phyloP scores from a whole-genome alignment of 805 yeast genomes.

The Saccharomycopsis olivae region DNA sequence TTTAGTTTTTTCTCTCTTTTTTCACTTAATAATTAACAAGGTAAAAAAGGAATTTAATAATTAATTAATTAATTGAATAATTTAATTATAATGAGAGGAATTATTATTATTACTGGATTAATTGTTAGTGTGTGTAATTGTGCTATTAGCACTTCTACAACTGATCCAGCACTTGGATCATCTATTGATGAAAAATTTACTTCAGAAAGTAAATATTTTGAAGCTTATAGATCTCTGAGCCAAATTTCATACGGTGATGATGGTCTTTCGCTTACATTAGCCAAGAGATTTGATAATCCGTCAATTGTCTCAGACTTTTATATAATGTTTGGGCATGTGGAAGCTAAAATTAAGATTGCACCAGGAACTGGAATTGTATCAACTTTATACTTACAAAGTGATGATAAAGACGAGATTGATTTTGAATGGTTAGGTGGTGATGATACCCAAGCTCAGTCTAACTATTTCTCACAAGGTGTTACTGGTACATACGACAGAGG shows the following conservation, averaged over 20 bases:
- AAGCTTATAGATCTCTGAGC: constrained; percentile 28
- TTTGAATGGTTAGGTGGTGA: constrained; percentile 84
- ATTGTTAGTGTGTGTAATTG: too few relatives aligned
- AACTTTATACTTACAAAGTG: too few relatives aligned
- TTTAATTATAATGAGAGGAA: too few relatives aligned
- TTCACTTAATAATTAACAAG: too few relatives aligned
- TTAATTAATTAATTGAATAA: too few relatives aligned
- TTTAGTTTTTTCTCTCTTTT: too few relatives aligned
- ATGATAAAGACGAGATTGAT: constrained; percentile 85
- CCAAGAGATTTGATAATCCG: constrained; percentile 42
- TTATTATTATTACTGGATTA: too few relatives aligned
- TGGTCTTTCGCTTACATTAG: constrained; percentile 54
- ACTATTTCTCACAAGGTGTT: constrained; percentile 74
- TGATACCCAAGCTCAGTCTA: constrained; percentile 60
- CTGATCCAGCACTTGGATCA: constrained; percentile 52
- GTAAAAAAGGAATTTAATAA: too few relatives aligned
- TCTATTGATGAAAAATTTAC: constrained; percentile 43
- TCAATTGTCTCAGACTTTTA: too few relatives aligned
- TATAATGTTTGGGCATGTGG: too few relatives aligned
- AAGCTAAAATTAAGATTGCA: too few relatives aligned
- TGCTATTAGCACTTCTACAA: constrained; percentile 5
- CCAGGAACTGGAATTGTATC: too few relatives aligned
- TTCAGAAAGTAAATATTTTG: constrained; percentile 32
- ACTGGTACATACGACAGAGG: constrained; percentile 76
- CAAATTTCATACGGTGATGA: constrained; percentile 35